A percentile compares a stretch with the other conserved stretches of the same genome.
Conservation (phyloP, 768 basidiomycete species). For the Zangia roseola region DNA sequence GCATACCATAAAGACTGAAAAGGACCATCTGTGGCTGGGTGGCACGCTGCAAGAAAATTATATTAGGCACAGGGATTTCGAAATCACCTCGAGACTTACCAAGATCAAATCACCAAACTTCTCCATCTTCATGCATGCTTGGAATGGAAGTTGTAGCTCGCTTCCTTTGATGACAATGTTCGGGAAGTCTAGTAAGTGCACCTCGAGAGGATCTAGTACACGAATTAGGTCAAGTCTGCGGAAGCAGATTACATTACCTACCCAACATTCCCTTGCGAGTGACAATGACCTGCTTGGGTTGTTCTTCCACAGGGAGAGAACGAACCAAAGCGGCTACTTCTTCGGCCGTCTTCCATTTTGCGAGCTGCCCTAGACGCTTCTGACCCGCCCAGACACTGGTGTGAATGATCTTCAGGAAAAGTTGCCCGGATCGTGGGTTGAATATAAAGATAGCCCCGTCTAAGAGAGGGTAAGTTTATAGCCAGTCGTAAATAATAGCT, state of each 20-base stretch:
- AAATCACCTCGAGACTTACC: conserved; percentile 37
- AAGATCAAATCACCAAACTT: conserved; percentile 98
- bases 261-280: conserved; percentile 99
- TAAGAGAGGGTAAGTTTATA: conserved; percentile 22
- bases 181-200: conserved; percentile 98
- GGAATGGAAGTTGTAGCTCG: conserved; percentile 97
- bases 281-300: conserved; percentile 99
- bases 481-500: background rate
- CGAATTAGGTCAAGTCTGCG: conserved; percentile 2
- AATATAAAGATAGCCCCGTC: conserved; percentile 98
- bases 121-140: conserved; percentile 99
- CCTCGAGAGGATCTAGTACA: conserved; percentile 81
- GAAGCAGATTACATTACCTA: conserved; percentile 29
- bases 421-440: conserved; percentile 96
- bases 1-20: conserved; percentile 88
- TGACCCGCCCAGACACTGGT: conserved; percentile 99
- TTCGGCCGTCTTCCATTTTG: conserved; percentile 99
- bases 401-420: conserved; percentile 99
- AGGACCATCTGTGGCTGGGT: conserved; percentile 99
- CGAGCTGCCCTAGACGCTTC: conserved; percentile 98
- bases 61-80: background rate
- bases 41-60: conserved; percentile 57
- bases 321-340: conserved; percentile 98
- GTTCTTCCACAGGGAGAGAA: conserved; percentile 98
- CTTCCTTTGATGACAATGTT: conserved; percentile 99